Base-by-base conservation (phyloP, 192 early-diverging fungal species). In the Coemansia sp. region DNA sequence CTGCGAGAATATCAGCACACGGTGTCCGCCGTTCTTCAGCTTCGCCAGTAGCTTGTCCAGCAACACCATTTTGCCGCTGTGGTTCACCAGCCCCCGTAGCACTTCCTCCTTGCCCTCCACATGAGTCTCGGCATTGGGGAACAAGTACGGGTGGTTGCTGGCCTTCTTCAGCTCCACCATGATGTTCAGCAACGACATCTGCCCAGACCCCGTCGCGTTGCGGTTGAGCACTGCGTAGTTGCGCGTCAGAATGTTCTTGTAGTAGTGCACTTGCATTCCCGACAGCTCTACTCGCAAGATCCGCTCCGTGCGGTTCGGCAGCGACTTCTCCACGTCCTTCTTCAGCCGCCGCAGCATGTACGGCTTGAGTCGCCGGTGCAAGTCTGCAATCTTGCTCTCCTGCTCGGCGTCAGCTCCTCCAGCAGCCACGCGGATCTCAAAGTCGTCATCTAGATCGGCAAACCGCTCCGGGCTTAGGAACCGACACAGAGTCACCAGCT, bases 1-100 rank as follows among this genome's bases (percentile, higher is more conserved):
- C 74, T 99, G 98, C 17, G 95, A 98, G 73, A 98, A 99, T 55
- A 99, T 98, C 61, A 99, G 82, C 6, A 98, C 96, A 38, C 98
- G 93, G 82, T 98, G 95, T 4, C 96, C 97, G 30, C 90, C 94
- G 61, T 86, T 88, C 73, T 95, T 92, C 16, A 98, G 86, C 40
- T 96, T 88, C 9, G 92, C 89, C 69, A 99, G 78, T 52, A 99
- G 82, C 81, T 98, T 98, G 75, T 99, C 98, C 23, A 99, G 78
- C 10, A 99, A 76, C 6, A 96, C 89, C 97, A 99, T 98, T 75
- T 99, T 99, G 49, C 98, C 98, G 68, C 95, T 96, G 80, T 94
- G 95, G 50, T 81, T 88, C 53, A 99, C 87, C 28, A 98, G 77
- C 0, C 91, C 96, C 17, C 87, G 86, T 43, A 97, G 76, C 64